Evolutionary conservation across 345 rosid genomes (phyloP).

Genomic region (Pseudoturritis turrita): DNA sequence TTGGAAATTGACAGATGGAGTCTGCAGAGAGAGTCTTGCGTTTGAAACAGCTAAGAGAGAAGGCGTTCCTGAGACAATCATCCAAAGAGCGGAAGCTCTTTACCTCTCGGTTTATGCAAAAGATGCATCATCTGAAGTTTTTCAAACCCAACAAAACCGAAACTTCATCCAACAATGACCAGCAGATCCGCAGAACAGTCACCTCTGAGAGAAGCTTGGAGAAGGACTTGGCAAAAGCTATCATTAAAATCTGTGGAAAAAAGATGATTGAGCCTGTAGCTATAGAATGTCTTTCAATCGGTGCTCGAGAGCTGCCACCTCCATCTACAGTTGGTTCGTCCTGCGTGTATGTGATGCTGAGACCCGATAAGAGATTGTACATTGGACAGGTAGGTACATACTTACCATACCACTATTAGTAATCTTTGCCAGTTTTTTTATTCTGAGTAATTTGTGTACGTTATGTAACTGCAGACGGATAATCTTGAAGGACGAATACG

Average conservation of each 20-base stretch:
- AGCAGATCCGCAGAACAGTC: slow-evolving; percentile 23
- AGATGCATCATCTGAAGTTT: slow-evolving; percentile 13
- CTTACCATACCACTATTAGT: not conserved
- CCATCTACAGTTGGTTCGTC: slow-evolving; percentile 89
- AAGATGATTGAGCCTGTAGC: slow-evolving; percentile 42
- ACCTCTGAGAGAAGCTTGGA: slow-evolving; percentile 31
- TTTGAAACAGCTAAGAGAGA: slow-evolving; percentile 94
- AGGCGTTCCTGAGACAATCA: slow-evolving; percentile 68
- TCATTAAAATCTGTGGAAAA: slow-evolving; percentile 46
- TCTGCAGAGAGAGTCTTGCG: slow-evolving; percentile 93
- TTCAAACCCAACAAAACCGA: slow-evolving; percentile 25
- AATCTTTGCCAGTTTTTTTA: not conserved
- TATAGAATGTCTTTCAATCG: slow-evolving; percentile 48
- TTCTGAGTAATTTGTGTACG: not conserved
- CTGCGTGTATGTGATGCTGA: slow-evolving; percentile 76
- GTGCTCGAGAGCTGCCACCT: slow-evolving; percentile 84
- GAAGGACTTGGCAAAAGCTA: slow-evolving; percentile 42
- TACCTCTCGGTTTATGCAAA: slow-evolving; percentile 39
- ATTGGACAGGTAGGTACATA: slow-evolving; percentile 76
- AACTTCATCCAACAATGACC: slow-evolving; percentile 11
- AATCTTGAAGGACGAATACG: slow-evolving; percentile 84
- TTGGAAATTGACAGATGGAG: slow-evolving; percentile 84
- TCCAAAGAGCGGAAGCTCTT: slow-evolving; percentile 81
- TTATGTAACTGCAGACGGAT: slow-evolving; percentile 56
- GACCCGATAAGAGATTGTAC: slow-evolving; percentile 70